Evolutionary conservation across 768 basidiomycete species (phyloP), one percentile per base, ranked within the genome.

Genomic region (Panellus pusillus): DNA sequence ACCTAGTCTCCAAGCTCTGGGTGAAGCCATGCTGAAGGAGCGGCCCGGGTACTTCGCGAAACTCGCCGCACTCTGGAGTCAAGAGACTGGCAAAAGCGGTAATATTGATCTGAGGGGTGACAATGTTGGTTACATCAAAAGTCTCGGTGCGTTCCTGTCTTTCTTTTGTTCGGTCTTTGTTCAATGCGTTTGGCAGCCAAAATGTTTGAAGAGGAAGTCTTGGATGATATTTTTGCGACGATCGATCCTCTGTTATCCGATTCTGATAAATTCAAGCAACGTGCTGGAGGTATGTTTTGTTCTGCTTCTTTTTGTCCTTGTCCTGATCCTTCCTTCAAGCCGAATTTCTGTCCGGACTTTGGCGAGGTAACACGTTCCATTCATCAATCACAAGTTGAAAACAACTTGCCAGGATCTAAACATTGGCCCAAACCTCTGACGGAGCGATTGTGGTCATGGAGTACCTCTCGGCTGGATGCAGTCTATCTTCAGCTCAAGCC

Each of bases 191-290:
- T 24, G 24, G 11, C 32, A 92, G 91, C 79, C 45, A 91, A 91
- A 67, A 79, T 84, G 65, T 84, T 83, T 53, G 82, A 80, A 50
- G 73, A 73, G 52, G 72, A 73, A 28, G 66, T 72, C 12, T 62
- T 93, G 29, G 79, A 84, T 36, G 70, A 70, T 20, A 69, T 87
- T 18, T 70, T 89, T 29, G 65, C 70, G 13, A 71, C 75, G 15
- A 74, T 87, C 32, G 89, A 93, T 37, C 72, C 80, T 12, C 64
- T 91, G 27, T 70, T 91, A 37, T 72, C 69, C 31, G 88, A 87
- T 44, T 50, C 77, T 15, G 89, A 93, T 63, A 88, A 90, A 55
- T 93, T 87, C 74, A 91, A 92, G 70, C 93, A 93, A 65, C 80
- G 92, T 20, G 90, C 90, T 27, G 85, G 86, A 20, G 85, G 83